Evolutionary conservation across 2,329 filamentous ascomycete genomes (phyloP), one percentile per base, ranked within the genome.

Genomic region (Colletotrichum incanum): DNA sequence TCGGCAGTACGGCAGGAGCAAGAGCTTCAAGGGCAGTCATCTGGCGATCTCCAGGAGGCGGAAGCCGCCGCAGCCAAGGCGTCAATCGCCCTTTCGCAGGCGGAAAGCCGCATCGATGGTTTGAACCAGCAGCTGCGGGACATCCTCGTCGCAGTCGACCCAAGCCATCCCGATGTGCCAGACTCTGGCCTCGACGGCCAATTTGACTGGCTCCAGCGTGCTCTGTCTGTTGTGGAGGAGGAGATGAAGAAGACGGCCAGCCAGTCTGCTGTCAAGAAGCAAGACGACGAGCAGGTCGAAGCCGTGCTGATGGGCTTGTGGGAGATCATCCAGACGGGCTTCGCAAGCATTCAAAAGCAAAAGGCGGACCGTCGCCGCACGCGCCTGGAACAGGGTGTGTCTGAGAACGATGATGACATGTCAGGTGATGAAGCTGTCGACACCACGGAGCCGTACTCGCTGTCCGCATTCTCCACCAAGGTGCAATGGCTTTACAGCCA

Each of bases 401-500:
- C 84, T 12, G 87, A 88, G 8, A 90, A 92, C 47, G 88, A 90
- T 18, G 90, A 92, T 34, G 88, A 90, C 50, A 81, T 90, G 72
- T 91, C 90, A 2, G 90, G 90, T 31, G 90, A 91, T 71, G 91
- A 93, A 73, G 86, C 86, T 23, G 85, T 87, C 67, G 86, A 90
- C 74, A 78, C 84, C 31, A 86, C 86, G 69, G 91, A 93, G 76
- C 76, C 87, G 1, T 97, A 94, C 82, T 93, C 92, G 1, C 84
- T 98, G 5, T 86, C 88, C 28, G 93, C 92, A 26, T 97, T 98
- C 80, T 92, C 91, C 20, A 85, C 89, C 11, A 94, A 94, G 77
- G 91, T 98, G 0, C 92, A 95, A 77, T 93, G 91, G 83, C 85
- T 98, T 5, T 94, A 95, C 78, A 87, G 88, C 50, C 93, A 94